Evolutionary conservation across 176 grass and related monocot genomes (phyloP).

Genomic region (Oryza australiensis): DNA sequence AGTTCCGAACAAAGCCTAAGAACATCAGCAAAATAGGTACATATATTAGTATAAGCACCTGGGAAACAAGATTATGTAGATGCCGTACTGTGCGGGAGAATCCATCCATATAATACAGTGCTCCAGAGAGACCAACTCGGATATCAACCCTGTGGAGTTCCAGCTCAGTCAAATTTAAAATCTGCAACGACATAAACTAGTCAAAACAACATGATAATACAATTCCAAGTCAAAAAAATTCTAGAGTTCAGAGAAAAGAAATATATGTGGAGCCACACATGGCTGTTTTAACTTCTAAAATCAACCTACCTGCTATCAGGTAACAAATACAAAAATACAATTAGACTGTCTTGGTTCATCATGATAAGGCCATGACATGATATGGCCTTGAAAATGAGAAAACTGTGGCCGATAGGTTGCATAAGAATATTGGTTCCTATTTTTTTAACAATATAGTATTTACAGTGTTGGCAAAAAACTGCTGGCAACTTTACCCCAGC

Average conservation of each 20-base stretch:
- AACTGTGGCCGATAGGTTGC: neutral
- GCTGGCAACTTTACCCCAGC: neutral
- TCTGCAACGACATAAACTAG: conserved; percentile 55
- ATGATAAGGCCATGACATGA: neutral
- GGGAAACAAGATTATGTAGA: conserved; percentile 74
- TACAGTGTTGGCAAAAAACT: neutral
- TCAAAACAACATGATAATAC: conserved; percentile 12
- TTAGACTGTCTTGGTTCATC: neutral
- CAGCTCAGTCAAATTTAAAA: conserved; percentile 98
- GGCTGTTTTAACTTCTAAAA: conserved; percentile 25
- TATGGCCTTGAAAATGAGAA: neutral
- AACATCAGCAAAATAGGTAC: neutral
- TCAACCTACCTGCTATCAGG: neutral
- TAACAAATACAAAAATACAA: conserved; percentile 14
- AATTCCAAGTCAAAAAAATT: conserved; percentile 32
- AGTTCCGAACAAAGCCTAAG: neutral
- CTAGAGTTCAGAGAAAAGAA: conserved; percentile 15
- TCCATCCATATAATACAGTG: conserved; percentile 83
- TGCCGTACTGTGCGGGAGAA: conserved; percentile 73
- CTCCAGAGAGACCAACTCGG: conserved; percentile 73
- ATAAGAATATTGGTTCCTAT: neutral
- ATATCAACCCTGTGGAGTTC: conserved; percentile 95
- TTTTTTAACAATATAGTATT: neutral
- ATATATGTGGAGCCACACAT: conserved; percentile 12
- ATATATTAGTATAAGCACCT: conserved; percentile 43